Conservation (phyloP, 2,329 filamentous ascomycete genomes). For the Myriangium duriaei region DNA sequence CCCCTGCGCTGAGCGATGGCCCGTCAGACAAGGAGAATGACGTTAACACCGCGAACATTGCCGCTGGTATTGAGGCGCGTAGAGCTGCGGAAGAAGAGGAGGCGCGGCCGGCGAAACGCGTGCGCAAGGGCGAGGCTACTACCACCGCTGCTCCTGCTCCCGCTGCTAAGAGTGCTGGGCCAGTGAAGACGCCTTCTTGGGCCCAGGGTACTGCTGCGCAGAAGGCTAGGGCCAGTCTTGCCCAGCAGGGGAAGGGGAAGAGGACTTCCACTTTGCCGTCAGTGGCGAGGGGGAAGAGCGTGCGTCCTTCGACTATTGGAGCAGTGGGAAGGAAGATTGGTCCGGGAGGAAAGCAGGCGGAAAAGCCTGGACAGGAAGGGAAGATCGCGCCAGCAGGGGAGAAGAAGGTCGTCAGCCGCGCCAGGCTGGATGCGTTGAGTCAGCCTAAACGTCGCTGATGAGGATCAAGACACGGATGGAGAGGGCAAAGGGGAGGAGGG, state of each 20-base stretch:
- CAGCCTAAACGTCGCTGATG: conserved; percentile 26
- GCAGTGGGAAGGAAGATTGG: no score
- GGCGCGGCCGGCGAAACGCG: conserved; percentile 19
- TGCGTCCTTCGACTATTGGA: no score
- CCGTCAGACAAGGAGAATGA: conserved; percentile 31
- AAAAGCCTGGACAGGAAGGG: background rate
- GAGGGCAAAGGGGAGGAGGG: background rate
- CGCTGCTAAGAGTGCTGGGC: conserved; percentile 19
- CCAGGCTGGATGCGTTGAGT: conserved; percentile 9
- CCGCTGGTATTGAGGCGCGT: conserved; percentile 16
- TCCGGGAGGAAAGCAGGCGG: background rate
- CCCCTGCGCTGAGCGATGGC: background rate
- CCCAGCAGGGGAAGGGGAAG: conserved; percentile 4
- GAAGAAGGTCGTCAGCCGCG: no score
- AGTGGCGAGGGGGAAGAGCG: background rate
- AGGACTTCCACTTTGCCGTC: background rate
- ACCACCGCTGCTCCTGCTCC: conserved; percentile 21
- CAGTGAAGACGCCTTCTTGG: conserved; percentile 5
- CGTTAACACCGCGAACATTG: conserved; percentile 13
- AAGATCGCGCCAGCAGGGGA: no score
- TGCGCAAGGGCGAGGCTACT: conserved; percentile 14
- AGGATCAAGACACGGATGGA: no score
- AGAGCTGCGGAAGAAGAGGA: conserved; percentile 5
- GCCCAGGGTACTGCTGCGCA: conserved; percentile 7
- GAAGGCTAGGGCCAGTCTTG: conserved; percentile 4